Base-by-base conservation (phyloP, 345 rosid species). In the Lepidium sativum region DNA sequence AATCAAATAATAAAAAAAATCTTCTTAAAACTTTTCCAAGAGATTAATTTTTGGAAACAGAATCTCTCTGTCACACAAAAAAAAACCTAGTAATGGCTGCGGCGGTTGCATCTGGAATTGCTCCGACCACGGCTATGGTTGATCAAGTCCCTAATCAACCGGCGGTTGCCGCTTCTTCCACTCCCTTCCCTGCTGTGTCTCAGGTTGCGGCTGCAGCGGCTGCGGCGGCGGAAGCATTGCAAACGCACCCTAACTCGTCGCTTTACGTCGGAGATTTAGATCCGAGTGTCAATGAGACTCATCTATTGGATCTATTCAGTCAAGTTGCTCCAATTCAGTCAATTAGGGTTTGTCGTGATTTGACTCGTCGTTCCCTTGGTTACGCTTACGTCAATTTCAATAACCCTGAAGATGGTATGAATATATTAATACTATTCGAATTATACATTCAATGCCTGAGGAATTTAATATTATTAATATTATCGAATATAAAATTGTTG, bases 201-300 rank as follows among this genome's bases (percentile, higher is more conserved):
- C 59, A 55, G 16, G 75, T 60, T 1, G 60, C 61, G 4, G 44
- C 52, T 7, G 63, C 60, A 5, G 51, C 48, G 2, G 58, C 34
- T 15, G 61, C 49, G 2, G 42, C 73, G 2, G 72, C 62, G 3
- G 63, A 35, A 20, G 60, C 45, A 14, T 42, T 58, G 8, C 38
- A 60, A 2, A 68, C 65, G 11, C 77, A 71, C 44, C 47, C 73
- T 38, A 86, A 71, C 65, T 62, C 76, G 33, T 82, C 92, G 0
- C 80, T 86, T 8, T 86, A 86, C 52, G 89, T 84, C 0, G 92
- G 89, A 39, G 89, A 86, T 82, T 81, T 84, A 45, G 87, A 84
- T 29, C 70, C 60, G 4, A 84, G 35, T 42, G 87, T 84, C 16
- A 70, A 60, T 13, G 92, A 84, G 53, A 31, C 70, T 0, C 87